Percentiles rank a stretch among this genome's conserved stretches.
Evolutionary conservation across 768 basidiomycete genomes (phyloP).

Genomic region (Lyophyllum decastes): DNA sequence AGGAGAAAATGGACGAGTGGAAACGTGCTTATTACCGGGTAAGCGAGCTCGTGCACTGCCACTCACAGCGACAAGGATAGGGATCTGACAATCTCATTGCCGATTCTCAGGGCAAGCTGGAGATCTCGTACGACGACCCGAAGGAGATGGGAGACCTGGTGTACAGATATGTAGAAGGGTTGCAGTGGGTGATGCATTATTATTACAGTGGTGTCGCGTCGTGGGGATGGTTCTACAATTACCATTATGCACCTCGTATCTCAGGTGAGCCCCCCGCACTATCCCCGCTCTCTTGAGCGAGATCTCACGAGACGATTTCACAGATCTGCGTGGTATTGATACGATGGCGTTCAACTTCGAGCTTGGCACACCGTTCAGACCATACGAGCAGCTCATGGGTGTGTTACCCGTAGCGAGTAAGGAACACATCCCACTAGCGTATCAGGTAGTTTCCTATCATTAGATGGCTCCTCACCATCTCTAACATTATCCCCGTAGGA

Average conservation of each 20-base stretch:
- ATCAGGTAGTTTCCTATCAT: slow-evolving; percentile 51
- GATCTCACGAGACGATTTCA: not conserved
- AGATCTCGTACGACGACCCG: slow-evolving; percentile 72
- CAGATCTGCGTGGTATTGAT: slow-evolving; percentile 68
- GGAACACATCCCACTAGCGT: slow-evolving; percentile 86
- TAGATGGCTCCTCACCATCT: not conserved
- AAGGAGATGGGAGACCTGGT: slow-evolving; percentile 69
- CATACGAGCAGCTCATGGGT: slow-evolving; percentile 97
- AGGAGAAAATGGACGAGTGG: slow-evolving; percentile 91
- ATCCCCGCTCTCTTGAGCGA: not conserved
- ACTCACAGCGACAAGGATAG: not conserved
- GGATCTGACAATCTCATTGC: not conserved
- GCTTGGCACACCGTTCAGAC: slow-evolving; percentile 86
- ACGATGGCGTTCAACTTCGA: slow-evolving; percentile 86
- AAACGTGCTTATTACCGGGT: slow-evolving; percentile 90
- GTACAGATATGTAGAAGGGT: slow-evolving; percentile 86
- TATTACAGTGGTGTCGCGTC: slow-evolving; percentile 97
- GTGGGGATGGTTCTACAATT: slow-evolving; percentile 99
- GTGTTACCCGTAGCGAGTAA: slow-evolving; percentile 90
- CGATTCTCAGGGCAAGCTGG: slow-evolving; percentile 73
- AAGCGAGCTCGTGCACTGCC: slow-evolving; percentile 10
- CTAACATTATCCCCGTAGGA: slow-evolving; percentile 51
- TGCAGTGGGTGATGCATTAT: slow-evolving; percentile 99
- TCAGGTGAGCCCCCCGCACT: slow-evolving; percentile 59
- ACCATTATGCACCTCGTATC: slow-evolving; percentile 96